These are phyloP conservation scores for Neurospora sp. DNA, from an alignment of 495 filamentous ascomycete genomes.

Conservation along the genomic window DNA sequence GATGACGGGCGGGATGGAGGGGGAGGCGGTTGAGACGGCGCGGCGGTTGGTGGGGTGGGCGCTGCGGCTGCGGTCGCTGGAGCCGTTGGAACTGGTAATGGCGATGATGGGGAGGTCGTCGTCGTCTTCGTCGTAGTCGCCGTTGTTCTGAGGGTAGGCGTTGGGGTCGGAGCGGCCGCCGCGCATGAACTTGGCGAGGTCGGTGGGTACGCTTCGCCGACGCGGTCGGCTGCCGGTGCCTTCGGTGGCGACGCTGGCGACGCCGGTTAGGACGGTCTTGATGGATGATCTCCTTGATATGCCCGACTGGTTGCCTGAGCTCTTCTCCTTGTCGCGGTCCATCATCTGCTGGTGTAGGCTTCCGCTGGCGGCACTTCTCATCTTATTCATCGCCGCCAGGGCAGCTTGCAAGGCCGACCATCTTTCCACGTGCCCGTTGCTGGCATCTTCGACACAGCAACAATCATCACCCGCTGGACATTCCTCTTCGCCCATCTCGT, in stretches of 20 bases:
- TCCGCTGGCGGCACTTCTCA: not conserved
- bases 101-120: not conserved
- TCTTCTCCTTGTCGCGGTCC: not conserved
- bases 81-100: not conserved
- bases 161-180: not conserved
- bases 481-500: slow-evolving; percentile 34
- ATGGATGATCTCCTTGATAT: not conserved
- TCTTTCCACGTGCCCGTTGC: slow-evolving; percentile 28
- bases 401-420: slow-evolving; percentile 30
- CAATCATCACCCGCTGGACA: slow-evolving; percentile 42
- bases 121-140: slow-evolving; percentile 5
- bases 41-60: not conserved
- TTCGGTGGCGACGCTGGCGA: not conserved
- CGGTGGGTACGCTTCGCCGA: slow-evolving; percentile 14
- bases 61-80: not conserved
- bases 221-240: not conserved
- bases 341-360: not conserved
- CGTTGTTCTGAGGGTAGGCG: slow-evolving; percentile 10
- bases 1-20: not conserved
- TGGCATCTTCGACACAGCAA: slow-evolving; percentile 32
- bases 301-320: not conserved
- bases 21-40: not conserved
- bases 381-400: slow-evolving; percentile 4
- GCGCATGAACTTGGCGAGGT: slow-evolving; percentile 9
- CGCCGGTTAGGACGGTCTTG: not conserved